These are phyloP conservation scores for Linanthus parryae DNA, from an alignment of 148 eudicot species.

Conservation along the genomic window DNA sequence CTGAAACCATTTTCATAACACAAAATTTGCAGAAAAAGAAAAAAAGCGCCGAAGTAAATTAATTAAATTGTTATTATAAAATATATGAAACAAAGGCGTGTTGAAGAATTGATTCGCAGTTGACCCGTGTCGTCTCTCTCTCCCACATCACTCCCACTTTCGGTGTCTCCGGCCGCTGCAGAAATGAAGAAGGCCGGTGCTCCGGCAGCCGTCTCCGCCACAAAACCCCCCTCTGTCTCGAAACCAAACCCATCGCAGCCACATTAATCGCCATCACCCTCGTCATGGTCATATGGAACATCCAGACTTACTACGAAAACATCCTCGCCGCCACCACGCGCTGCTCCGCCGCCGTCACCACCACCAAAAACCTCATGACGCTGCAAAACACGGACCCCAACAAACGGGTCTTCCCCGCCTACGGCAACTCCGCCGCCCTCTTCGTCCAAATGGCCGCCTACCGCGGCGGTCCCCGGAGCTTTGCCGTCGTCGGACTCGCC, in stretches of 20 bases:
- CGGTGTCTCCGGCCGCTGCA: too few species aligned
- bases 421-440: conserved; percentile 54
- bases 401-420: conserved; percentile 36
- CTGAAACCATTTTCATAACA: too few species aligned
- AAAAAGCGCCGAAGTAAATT: too few species aligned
- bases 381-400: conserved; percentile 21
- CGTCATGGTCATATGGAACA: not conserved
- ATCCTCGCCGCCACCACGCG: not conserved
- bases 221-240: conserved; percentile 19
- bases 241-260: conserved; percentile 8
- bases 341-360: too few species aligned
- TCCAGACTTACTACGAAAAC: not conserved
- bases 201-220: conserved; percentile 8
- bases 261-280: not conserved
- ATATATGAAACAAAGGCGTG: too few species aligned
- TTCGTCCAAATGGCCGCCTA: conserved; percentile 77
- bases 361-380: not conserved
- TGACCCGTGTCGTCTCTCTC: too few species aligned
- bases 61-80: too few species aligned
- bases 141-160: too few species aligned
- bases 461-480: conserved; percentile 60
- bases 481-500: conserved; percentile 45
- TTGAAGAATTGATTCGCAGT: too few species aligned
- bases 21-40: too few species aligned
- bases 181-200: too few species aligned